These are phyloP conservation scores for Cutaneotrichosporon dermatis DNA, from an alignment of 1,284 basidiomycete species.

Conservation along the genomic window DNA sequence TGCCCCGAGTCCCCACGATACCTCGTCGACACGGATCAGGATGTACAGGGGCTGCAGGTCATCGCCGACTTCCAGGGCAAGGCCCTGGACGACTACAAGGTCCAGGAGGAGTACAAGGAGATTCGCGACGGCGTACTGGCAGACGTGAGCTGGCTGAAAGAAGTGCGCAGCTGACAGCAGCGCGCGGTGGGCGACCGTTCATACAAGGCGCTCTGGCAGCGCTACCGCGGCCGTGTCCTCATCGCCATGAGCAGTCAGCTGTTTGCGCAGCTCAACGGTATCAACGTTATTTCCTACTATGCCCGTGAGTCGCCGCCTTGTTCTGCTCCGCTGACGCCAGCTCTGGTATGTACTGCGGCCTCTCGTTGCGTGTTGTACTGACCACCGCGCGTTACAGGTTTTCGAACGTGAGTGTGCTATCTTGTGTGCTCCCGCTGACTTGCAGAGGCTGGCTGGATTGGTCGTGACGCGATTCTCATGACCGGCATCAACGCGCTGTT, in stretches of 20 bases:
- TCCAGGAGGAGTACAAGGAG: constrained; percentile 81
- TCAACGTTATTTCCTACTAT: constrained; percentile 93
- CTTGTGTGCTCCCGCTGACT: constrained; percentile 20
- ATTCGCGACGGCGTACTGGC: constrained; percentile 82
- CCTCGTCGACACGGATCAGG: constrained; percentile 84
- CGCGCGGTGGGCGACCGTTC: constrained; percentile 73
- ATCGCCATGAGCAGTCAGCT: constrained; percentile 97
- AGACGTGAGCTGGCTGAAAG: constrained; percentile 57
- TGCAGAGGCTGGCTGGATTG: constrained; percentile 91
- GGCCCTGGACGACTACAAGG: constrained; percentile 65
- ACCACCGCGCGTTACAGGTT: constrained; percentile 58
- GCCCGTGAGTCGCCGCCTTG: constrained; percentile 55
- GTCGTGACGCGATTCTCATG: constrained; percentile 95
- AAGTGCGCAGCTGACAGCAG: constrained; percentile 15
- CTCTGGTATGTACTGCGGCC: constrained; percentile 24
- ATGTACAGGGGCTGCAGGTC: constrained; percentile 79
- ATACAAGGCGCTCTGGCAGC: constrained; percentile 79
- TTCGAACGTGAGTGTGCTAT: constrained; percentile 64
- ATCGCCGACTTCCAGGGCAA: constrained; percentile 88
- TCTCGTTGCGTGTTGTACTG: constrained; percentile 9
- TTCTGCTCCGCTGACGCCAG: constrained; percentile 37
- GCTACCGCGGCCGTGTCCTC: constrained; percentile 81
- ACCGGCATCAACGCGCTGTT: constrained; percentile 89
- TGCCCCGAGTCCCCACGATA: constrained; percentile 93
- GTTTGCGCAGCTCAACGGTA: constrained; percentile 93